Percentiles rank a stretch among this genome's conserved stretches.
These are phyloP conservation scores for Cocos nucifera DNA, from an alignment of 176 grass and related monocot species.

Conservation along the genomic window DNA sequence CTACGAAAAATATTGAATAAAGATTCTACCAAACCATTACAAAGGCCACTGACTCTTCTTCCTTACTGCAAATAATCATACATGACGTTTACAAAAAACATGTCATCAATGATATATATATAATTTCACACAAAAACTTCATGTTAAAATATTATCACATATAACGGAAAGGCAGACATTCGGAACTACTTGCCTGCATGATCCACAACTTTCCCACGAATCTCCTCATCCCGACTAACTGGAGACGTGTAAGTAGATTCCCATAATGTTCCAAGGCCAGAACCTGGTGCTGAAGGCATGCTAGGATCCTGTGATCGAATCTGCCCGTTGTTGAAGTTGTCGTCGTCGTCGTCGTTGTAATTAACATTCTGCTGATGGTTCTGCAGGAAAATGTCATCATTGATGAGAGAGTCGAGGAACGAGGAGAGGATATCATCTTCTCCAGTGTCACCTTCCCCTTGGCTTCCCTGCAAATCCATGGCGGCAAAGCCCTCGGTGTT, in stretches of 20 bases:
- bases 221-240: background rate
- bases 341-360: background rate
- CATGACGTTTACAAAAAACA: no score
- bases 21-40: no score
- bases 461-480: background rate
- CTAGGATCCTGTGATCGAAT: no score
- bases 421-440: slow-evolving; percentile 13
- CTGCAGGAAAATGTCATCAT: background rate
- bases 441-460: background rate
- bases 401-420: slow-evolving; percentile 17
- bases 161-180: background rate
- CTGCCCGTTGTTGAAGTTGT: background rate
- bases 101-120: no score
- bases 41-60: no score
- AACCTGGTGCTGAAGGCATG: no score
- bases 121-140: no score
- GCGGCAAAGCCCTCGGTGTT: no score
- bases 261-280: background rate
- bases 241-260: background rate
- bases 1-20: no score
- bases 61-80: no score
- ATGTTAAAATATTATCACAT: no score
- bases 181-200: background rate
- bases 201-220: background rate
- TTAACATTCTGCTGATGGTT: background rate